Evolutionary conservation across 371 early-diverging fungal genomes (phyloP), one percentile per base, ranked within the genome.

Genomic region (Thermomucor indicae-seudaticae): DNA sequence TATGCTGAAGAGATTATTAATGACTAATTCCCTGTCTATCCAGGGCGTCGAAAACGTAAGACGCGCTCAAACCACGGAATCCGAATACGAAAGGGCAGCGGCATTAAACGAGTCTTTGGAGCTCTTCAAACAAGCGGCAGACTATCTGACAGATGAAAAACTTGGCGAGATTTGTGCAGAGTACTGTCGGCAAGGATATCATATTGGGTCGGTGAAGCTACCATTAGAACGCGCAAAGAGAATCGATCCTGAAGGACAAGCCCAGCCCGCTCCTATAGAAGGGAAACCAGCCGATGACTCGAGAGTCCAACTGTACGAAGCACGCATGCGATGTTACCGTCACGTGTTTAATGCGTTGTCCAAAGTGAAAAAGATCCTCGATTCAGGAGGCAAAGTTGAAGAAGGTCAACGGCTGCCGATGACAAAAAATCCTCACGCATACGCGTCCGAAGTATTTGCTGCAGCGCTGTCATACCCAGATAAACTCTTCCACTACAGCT

Each of bases 171-270:
- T 91, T 2, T 78, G 80, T 38, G 52, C 57, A 14, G 56, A 72
- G 6, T 91, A 81, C 51, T 67, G 70, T 49, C 51, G 53, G 0
- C 67, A 81, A 20, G 60, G 72, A 0, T 87, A 75, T 59, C 72
- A 72, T 51, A 39, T 61, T 37, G 89, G 86, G 6, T 75, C 84
- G 20, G 73, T 85, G 6, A 78, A 86, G 17, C 67, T 94, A 22
- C 82, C 79, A n/a, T 54, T 92, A 30, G 75, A 78, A 4, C 85
- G 86, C 37, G 93, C 92, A 0, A 54, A 63, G 20, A 75, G 71
- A 27, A 47, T 80, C 1, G 91, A 93, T 49, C 80, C 87, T 14
- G 64, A 74, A 27, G 64, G 83, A 46, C 62, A 69, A 22, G 85
- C 77, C n/a, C n/a, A n/a, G 0, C 19, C 79, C 20, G 64, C 65